These are phyloP conservation scores for Ceriops decandra DNA, from an alignment of 345 rosid genomes.

Conservation along the genomic window DNA sequence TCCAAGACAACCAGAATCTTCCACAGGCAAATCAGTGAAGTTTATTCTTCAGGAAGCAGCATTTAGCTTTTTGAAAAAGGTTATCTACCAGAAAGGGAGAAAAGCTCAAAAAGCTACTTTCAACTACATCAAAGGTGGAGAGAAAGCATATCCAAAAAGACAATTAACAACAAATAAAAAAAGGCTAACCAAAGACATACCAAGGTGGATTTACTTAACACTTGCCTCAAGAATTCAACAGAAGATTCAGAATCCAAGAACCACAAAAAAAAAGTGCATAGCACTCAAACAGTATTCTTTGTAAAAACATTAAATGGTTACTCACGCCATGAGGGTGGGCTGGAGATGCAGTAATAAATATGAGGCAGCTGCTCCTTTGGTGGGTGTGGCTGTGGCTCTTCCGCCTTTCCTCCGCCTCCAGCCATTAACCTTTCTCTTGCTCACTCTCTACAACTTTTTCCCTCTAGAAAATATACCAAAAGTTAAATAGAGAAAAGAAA, in stretches of 20 bases:
- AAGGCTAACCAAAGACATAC: slow-evolving; percentile 27
- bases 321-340: slow-evolving; percentile 99
- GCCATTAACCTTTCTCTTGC: slow-evolving; percentile 20
- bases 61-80: slow-evolving; percentile 28
- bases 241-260: slow-evolving; percentile 11
- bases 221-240: slow-evolving; percentile 15
- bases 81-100: slow-evolving; percentile 30
- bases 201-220: slow-evolving; percentile 29
- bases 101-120: slow-evolving; percentile 37
- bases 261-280: neutral
- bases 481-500: neutral
- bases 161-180: slow-evolving; percentile 10
- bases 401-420: slow-evolving; percentile 46
- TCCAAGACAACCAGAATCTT: slow-evolving; percentile 16
- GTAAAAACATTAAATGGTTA: neutral
- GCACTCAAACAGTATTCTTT: neutral
- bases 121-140: slow-evolving; percentile 25
- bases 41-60: slow-evolving; percentile 20
- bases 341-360: slow-evolving; percentile 74
- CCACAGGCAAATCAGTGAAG: slow-evolving; percentile 4
- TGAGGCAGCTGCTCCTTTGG: slow-evolving; percentile 83
- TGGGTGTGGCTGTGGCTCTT: slow-evolving; percentile 88
- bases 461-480: neutral
- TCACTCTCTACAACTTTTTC: slow-evolving; percentile 1
- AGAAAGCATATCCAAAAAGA: slow-evolving; percentile 15